Percentiles rank a stretch among this genome's conserved stretches.
Conservation (phyloP, 2,329 filamentous ascomycete genomes). For the Aspergillus transmontanensis region DNA sequence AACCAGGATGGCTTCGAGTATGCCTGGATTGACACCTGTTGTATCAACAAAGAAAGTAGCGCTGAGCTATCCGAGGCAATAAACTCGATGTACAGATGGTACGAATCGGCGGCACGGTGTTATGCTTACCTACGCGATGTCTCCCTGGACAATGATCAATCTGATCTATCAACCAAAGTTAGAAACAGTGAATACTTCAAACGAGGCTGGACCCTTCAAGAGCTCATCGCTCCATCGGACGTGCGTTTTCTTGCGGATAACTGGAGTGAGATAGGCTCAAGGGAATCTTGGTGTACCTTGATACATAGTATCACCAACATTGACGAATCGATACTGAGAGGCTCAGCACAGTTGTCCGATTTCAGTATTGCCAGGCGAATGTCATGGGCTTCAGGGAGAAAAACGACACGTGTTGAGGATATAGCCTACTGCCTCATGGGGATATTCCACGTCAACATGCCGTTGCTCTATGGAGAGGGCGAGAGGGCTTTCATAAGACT, state of each 20-base stretch:
- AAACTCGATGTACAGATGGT: conserved; percentile 26
- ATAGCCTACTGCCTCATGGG: conserved; percentile 8
- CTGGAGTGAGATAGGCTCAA: conserved; percentile 8
- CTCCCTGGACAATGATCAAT: too few species aligned
- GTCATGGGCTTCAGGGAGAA: conserved; percentile 3
- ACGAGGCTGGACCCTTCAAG: conserved; percentile 32
- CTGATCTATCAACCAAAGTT: background rate
- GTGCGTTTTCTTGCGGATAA: conserved; percentile 22
- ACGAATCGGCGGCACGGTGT: conserved; percentile 18
- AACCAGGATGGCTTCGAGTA: background rate
- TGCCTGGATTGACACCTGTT: background rate
- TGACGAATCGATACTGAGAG: background rate
- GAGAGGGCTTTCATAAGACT: conserved; percentile 1
- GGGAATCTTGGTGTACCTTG: background rate
- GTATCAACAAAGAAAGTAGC: conserved; percentile 2
- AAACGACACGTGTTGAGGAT: conserved; percentile 6
- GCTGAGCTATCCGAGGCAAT: conserved; percentile 23
- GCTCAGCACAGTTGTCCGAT: background rate
- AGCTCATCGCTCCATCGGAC: conserved; percentile 28
- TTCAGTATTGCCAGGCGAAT: conserved; percentile 7
- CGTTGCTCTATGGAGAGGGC: conserved; percentile 6
- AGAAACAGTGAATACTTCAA: conserved; percentile 25
- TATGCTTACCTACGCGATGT: conserved; percentile 24
- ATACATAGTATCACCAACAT: conserved; percentile 1
- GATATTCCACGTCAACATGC: conserved; percentile 10